phyloP scores from a whole-genome alignment of 306 rosid species.

The Malus sieversii region DNA sequence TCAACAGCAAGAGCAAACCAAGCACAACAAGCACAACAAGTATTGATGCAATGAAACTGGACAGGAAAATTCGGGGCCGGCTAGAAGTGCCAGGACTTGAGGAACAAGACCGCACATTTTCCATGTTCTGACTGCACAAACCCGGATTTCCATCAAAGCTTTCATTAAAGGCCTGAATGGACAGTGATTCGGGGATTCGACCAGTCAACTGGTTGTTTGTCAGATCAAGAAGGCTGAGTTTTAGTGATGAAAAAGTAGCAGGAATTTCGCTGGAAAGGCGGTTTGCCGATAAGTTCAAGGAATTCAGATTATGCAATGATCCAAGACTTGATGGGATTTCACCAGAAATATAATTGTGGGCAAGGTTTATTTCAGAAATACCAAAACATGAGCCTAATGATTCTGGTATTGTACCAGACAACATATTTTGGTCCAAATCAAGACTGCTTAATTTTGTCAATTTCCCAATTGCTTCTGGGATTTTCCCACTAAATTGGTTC shows the following conservation, averaged over 20 bases:
- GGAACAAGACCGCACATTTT: slow-evolving; percentile 40
- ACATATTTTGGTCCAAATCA: slow-evolving; percentile 38
- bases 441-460: slow-evolving; percentile 48
- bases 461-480: slow-evolving; percentile 57
- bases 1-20: slow-evolving; percentile 32
- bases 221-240: slow-evolving; percentile 71
- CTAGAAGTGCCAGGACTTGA: slow-evolving; percentile 20
- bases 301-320: slow-evolving; percentile 51
- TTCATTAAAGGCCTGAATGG: slow-evolving; percentile 47
- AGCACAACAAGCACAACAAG: slow-evolving; percentile 33
- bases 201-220: slow-evolving; percentile 59
- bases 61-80: slow-evolving; percentile 21
- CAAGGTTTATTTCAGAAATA: slow-evolving; percentile 49
- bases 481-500: slow-evolving; percentile 53
- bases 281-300: slow-evolving; percentile 71
- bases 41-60: slow-evolving; percentile 41
- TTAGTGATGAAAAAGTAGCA: slow-evolving; percentile 37
- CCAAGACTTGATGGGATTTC: slow-evolving; percentile 58
- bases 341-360: slow-evolving; percentile 52
- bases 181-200: slow-evolving; percentile 51
- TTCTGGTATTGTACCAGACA: slow-evolving; percentile 61
- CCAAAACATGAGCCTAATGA: slow-evolving; percentile 64
- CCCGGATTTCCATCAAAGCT: slow-evolving; percentile 74
- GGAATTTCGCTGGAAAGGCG: slow-evolving; percentile 65
- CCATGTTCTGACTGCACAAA: slow-evolving; percentile 50